Conservation (phyloP, 73 alveolate species). For the Paramecium biaurelia region DNA sequence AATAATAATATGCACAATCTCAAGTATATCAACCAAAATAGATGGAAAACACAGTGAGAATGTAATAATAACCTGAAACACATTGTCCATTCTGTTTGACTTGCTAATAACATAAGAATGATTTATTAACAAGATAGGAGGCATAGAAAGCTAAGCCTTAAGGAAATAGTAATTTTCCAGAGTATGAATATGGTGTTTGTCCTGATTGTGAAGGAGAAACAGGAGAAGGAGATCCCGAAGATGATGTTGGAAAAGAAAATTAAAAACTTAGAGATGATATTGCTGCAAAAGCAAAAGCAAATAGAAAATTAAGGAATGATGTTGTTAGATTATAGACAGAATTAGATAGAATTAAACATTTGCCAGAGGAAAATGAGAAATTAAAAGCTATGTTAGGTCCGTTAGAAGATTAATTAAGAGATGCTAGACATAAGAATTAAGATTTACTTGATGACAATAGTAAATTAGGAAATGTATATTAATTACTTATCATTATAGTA, state of each 20-base stretch:
- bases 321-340: not conserved
- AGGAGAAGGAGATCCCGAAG: not conserved
- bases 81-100: constrained; percentile 45
- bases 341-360: constrained; percentile 45
- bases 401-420: constrained; percentile 6
- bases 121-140: not conserved
- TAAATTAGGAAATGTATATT: not conserved
- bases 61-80: not conserved
- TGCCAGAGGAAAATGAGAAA: constrained; percentile 51
- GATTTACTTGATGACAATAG: constrained; percentile 13
- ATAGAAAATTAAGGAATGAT: constrained; percentile 23
- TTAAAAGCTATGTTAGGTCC: constrained; percentile 18
- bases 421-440: constrained; percentile 17
- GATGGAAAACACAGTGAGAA: not conserved
- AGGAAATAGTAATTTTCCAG: not conserved
- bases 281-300: constrained; percentile 25
- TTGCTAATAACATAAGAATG: not conserved
- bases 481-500: not conserved
- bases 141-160: not conserved
- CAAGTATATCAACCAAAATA: not conserved
- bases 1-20: not conserved
- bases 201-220: constrained; percentile 42
- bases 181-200: constrained; percentile 35
- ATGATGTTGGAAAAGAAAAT: constrained; percentile 20
- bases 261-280: not conserved